Base-by-base conservation (phyloP, 345 rosid species). In the Sisymbrium irio region DNA sequence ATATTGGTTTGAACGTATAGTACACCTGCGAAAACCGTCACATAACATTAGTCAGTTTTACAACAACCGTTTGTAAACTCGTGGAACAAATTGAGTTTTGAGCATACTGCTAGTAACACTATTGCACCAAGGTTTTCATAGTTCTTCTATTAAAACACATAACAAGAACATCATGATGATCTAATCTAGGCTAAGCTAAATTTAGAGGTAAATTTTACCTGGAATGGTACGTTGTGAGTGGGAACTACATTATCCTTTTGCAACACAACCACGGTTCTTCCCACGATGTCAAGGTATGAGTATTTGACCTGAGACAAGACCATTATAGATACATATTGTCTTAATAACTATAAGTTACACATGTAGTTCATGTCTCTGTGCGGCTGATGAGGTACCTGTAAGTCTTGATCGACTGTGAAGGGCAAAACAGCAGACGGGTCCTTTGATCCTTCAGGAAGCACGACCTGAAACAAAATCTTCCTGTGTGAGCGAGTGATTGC, bases 201-300 rank as follows among this genome's bases (percentile, higher is more conserved):
- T n/a, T 14, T 50, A 2, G 30, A 50, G 41, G 50, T 51, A 15
- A 13, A 67, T 18, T 42, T 78, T 73, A 96, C 99, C 99, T 96
- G 98, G 85, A 96, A 92, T 56, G 87, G 89, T 75, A 82, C 39
- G 63, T 76, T 86, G 76, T 86, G 99, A 77, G 82, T 83, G 20
- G 98, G 97, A 69, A 90, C 93, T 5, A 80, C 86, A 67, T 89
- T 96, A 69, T 84, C 85, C 90, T 92, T 96, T 77, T 92, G 95
- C 82, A 96, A 80, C 73, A 92, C 98, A 58, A 90, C 81, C 75
- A 96, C 97, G 40, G 98, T 85, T 81, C 99, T 90, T 77, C 97
- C 98, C 71, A 96, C 92, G 13, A 89, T 90, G 85, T 96, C 98
- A 65, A 96, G 97, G 85, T 96, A 96, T 19, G 98, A 86, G 74